Percentiles rank a stretch among this genome's conserved stretches.
Conservation (phyloP, 352 stramenopile genomes). For the Pythium aristosporum region DNA sequence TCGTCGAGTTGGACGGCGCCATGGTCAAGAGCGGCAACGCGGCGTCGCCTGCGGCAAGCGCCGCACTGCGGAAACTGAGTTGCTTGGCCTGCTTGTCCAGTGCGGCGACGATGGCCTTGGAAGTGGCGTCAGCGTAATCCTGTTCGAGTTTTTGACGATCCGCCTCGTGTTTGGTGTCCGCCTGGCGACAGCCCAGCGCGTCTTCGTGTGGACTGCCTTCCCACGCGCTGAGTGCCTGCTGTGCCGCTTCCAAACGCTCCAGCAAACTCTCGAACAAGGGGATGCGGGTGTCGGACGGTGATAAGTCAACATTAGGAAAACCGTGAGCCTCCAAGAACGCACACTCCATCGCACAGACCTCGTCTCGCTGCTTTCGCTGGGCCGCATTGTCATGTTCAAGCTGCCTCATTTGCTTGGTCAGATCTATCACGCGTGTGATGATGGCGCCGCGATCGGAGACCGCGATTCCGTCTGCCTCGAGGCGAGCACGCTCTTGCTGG, state of each 20-base stretch:
- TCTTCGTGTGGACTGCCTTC: slow-evolving; percentile 18
- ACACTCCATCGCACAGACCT: background rate
- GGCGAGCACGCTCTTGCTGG: slow-evolving; percentile 34
- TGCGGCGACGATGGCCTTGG: slow-evolving; percentile 15
- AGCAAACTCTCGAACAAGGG: slow-evolving; percentile 15
- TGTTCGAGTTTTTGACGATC: slow-evolving; percentile 5
- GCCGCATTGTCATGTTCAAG: background rate
- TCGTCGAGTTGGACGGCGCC: slow-evolving; percentile 15
- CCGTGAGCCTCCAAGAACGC: slow-evolving; percentile 10
- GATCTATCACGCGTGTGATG: slow-evolving; percentile 28
- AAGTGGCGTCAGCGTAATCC: slow-evolving; percentile 5
- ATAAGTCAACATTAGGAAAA: background rate
- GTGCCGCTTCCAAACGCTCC: slow-evolving; percentile 1
- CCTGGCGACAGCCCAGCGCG: slow-evolving; percentile 9
- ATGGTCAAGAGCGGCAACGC: background rate
- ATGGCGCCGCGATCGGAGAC: slow-evolving; percentile 26
- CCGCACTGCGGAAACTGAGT: slow-evolving; percentile 37
- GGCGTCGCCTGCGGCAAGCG: slow-evolving; percentile 22
- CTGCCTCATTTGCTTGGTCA: slow-evolving; percentile 5
- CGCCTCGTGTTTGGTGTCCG: slow-evolving; percentile 4
- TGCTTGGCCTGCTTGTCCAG: slow-evolving; percentile 49
- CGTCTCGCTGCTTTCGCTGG: background rate
- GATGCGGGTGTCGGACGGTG: background rate
- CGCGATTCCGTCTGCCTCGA: slow-evolving; percentile 29
- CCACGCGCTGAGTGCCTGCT: slow-evolving; percentile 11